phyloP scores from a whole-genome alignment of 345 rosid species.

The Citrus reticulata region DNA sequence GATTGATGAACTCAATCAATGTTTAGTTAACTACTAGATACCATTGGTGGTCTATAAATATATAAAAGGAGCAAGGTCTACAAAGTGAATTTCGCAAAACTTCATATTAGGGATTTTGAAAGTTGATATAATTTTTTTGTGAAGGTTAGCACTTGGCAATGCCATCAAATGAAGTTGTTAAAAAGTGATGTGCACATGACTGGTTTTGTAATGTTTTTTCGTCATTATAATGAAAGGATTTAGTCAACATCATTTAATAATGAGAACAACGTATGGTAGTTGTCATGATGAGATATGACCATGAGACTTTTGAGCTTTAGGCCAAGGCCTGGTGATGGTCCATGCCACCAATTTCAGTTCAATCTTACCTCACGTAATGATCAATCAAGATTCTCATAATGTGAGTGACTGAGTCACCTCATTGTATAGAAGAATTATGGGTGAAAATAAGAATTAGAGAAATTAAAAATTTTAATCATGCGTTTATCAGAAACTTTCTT shows the following conservation, averaged over 20 bases:
- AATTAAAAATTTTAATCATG: too few relatives aligned
- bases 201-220: not conserved
- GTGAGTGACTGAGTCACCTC: not conserved
- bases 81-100: too few relatives aligned
- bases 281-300: not conserved
- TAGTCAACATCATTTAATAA: not conserved
- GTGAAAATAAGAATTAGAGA: too few relatives aligned
- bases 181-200: not conserved
- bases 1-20: too few relatives aligned
- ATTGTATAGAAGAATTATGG: too few relatives aligned
- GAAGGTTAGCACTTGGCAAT: not conserved
- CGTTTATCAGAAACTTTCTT: too few relatives aligned
- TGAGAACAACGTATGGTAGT: not conserved
- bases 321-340: not conserved
- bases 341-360: not conserved
- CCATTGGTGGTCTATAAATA: too few relatives aligned
- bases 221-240: not conserved
- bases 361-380: not conserved
- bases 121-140: not conserved
- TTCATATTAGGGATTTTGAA: too few relatives aligned
- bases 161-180: not conserved
- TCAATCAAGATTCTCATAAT: not conserved
- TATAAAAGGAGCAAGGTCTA: too few relatives aligned
- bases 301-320: not conserved
- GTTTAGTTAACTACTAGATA: too few relatives aligned